A percentile compares a stretch with the other conserved stretches of the same genome.
Evolutionary conservation across 2,329 filamentous ascomycete genomes (phyloP).

Genomic region (Monilinia vaccinii-corymbosi): DNA sequence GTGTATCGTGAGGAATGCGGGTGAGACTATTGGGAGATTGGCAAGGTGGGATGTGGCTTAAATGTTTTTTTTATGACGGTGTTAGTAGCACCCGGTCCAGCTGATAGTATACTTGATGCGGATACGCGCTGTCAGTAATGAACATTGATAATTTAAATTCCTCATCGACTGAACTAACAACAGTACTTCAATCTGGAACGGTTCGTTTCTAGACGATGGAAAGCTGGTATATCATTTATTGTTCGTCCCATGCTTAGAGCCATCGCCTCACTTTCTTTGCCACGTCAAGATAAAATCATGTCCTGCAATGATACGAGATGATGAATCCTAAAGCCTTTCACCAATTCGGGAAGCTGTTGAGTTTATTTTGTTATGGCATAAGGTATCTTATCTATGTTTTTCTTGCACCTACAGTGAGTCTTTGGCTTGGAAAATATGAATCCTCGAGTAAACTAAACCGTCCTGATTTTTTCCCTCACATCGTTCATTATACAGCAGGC

Average conservation of each 20-base stretch:
- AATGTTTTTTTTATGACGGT: not conserved
- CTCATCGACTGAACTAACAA: not conserved
- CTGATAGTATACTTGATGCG: not conserved
- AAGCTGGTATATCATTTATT: not conserved
- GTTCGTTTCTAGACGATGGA: not conserved
- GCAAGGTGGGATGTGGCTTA: slow-evolving; percentile 58
- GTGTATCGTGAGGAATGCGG: slow-evolving; percentile 76
- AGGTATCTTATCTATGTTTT: no score
- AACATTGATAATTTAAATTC: not conserved
- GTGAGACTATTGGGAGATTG: slow-evolving; percentile 69
- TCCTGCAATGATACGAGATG: not conserved
- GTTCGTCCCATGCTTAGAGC: not conserved
- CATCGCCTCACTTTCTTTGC: not conserved
- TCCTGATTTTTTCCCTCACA: no score
- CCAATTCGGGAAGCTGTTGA: not conserved
- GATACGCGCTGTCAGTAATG: not conserved
- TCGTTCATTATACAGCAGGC: no score
- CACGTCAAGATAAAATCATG: not conserved
- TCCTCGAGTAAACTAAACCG: no score
- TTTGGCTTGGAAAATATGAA: no score
- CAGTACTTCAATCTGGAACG: not conserved
- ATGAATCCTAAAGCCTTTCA: not conserved
- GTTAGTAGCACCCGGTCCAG: no score
- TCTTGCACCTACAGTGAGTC: no score
- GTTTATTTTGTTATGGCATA: not conserved